Base-by-base conservation (phyloP, 2,329 filamentous ascomycete species). In the Didymella sp. region DNA sequence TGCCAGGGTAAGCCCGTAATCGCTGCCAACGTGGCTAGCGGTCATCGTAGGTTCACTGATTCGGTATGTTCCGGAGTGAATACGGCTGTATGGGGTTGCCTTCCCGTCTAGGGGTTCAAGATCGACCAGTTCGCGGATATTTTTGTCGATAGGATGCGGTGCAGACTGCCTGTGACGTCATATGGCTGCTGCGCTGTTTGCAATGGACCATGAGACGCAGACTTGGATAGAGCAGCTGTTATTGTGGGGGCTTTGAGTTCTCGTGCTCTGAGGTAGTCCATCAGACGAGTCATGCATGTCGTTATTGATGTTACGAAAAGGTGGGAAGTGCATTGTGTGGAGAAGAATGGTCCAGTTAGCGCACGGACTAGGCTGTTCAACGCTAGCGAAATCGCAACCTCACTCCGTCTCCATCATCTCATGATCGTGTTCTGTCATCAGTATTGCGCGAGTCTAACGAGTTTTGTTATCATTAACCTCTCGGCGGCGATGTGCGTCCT, bases 1-100 rank as follows among this genome's bases (percentile, higher is more conserved):
- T 30, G 48, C 54, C 24, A 57, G 54, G 54, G 27, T 57, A 40
- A 52, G 48, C 48, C 49, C 43, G 48, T 48, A 11, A 45, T 33
- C 21, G 7, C 37, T 44, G 54, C 38, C 54, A 57, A 48, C 54
- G 54, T 57, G 54, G 54, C 54, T 57, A 52, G 54, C 47, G 43
- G 43, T 49, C 38, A 57, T 48, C 38, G n/a, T 24, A 22, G 6
- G 17, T 31, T 33, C 12, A 31, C 48, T 49, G 22, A 21, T 25
- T 57, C 37, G 47, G 54, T 31, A 25, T 17, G 30, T 27, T 47
- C 47, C 42, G 48, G 27, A 30, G n/a, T 4, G 5, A 21, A 25
- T 28, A 11, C 48, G 19, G 12, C 54, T 47, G 24, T 8, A 43
- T 43, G 17, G 19, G 48, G 54, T 13, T 25, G 21, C 19, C 15